Evolutionary conservation across 768 basidiomycete species (phyloP).

Genomic region (Suillus decipiens): DNA sequence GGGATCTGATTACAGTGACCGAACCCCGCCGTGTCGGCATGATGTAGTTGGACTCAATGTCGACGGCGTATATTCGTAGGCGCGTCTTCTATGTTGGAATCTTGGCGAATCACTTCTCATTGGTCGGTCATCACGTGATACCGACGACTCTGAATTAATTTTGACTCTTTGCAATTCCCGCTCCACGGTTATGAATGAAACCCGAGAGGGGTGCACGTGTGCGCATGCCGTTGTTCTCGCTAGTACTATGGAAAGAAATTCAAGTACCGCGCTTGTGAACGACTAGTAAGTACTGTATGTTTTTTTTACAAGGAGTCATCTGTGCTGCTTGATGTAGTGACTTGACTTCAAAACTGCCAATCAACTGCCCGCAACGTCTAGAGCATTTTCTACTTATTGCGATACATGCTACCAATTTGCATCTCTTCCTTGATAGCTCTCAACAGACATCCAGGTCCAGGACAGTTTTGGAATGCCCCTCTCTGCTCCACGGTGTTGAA

Average conservation of each 20-base stretch:
- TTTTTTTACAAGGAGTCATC: not conserved
- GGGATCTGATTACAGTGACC: not conserved
- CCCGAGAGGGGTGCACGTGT: not conserved
- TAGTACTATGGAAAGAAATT: not conserved
- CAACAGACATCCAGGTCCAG: not conserved
- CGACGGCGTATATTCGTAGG: not conserved
- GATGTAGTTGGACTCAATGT: not conserved
- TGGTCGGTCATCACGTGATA: not conserved
- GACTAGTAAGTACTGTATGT: not conserved
- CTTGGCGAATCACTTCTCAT: not conserved
- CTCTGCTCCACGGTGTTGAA: not conserved
- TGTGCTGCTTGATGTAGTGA: not conserved
- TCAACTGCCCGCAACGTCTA: not conserved
- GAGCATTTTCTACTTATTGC: not conserved
- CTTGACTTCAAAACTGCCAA: not conserved
- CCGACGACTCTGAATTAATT: too few species aligned
- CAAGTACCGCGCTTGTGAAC: not conserved
- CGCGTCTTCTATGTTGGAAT: slow-evolving; percentile 1
- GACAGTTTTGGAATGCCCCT: not conserved
- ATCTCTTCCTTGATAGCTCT: not conserved
- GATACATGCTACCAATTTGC: not conserved
- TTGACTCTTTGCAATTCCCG: not conserved
- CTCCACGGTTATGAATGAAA: not conserved
- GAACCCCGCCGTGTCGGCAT: slow-evolving; percentile 2
- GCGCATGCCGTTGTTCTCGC: not conserved